Conservation (phyloP, 108 stramenopile species). For the Asterionellopsis glacialis region DNA sequence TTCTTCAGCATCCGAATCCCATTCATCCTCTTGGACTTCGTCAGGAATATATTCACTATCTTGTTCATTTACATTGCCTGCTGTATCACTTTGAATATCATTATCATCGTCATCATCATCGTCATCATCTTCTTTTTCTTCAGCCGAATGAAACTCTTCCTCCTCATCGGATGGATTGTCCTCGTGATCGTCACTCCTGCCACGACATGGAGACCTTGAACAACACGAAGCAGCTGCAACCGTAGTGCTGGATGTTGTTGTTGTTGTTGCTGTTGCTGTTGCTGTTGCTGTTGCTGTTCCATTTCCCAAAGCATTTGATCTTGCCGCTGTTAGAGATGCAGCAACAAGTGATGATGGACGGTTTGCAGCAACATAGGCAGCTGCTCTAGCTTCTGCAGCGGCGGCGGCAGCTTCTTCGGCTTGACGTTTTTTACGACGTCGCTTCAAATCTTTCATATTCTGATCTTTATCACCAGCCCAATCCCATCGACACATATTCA, state of each 20-base stretch:
- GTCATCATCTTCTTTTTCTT: conserved; percentile 12
- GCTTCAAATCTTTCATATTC: conserved; percentile 26
- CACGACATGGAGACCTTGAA: not conserved
- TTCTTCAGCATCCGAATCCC: conserved; percentile 35
- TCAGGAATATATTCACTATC: conserved; percentile 12
- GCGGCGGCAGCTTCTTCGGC: conserved; percentile 2
- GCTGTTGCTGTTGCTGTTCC: too few relatives aligned
- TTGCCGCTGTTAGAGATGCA: too few relatives aligned
- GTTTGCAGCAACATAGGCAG: not conserved
- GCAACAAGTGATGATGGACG: too few relatives aligned
- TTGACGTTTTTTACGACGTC: not conserved
- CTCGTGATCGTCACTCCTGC: conserved; percentile 4
- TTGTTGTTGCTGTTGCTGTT: not conserved
- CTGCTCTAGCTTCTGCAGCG: not conserved
- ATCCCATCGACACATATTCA: conserved; percentile 88
- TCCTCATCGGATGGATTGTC: conserved; percentile 16
- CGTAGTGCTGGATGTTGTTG: not conserved
- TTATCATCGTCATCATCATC: conserved; percentile 19
- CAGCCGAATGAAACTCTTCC: conserved; percentile 8
- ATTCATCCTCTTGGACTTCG: conserved; percentile 25
- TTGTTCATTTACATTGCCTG: conserved; percentile 26
- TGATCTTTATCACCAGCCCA: conserved; percentile 65
- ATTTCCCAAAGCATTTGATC: too few relatives aligned
- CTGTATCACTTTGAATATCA: conserved; percentile 30
- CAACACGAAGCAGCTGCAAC: not conserved